A percentile compares a stretch with the other conserved stretches of the same genome.
phyloP scores from a whole-genome alignment of 805 yeast genomes.

The Candida suzukii region DNA sequence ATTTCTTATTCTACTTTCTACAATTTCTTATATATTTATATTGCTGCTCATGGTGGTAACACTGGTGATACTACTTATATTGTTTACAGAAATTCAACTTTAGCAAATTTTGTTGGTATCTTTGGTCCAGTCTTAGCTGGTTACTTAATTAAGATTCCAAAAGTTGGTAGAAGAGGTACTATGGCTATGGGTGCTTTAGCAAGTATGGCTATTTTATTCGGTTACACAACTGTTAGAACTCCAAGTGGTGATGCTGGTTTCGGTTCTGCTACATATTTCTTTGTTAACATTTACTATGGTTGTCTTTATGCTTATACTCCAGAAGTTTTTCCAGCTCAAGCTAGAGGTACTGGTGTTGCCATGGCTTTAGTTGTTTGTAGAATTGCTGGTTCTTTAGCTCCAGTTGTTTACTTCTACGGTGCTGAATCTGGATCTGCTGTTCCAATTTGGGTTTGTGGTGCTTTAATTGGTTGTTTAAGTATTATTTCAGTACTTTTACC shows the following conservation, averaged over 20 bases:
- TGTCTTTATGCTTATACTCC: conserved; percentile 62
- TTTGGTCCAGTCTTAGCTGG: conserved; percentile 52
- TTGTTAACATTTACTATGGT: conserved; percentile 45
- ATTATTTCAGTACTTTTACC: conserved; percentile 39
- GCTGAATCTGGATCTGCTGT: conserved; percentile 41
- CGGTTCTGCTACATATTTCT: conserved; percentile 40
- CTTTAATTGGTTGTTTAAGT: conserved; percentile 41
- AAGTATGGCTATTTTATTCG: conserved; percentile 52
- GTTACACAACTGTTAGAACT: conserved; percentile 55
- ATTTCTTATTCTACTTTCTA: conserved; percentile 51
- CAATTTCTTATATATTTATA: conserved; percentile 46
- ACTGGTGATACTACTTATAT: conserved; percentile 31
- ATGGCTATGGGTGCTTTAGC: conserved; percentile 44
- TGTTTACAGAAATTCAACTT: conserved; percentile 41
- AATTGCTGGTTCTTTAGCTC: conserved; percentile 49
- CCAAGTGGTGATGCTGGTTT: conserved; percentile 47
- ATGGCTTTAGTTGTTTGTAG: conserved; percentile 49
- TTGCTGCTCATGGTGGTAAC: conserved; percentile 43
- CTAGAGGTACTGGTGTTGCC: conserved; percentile 56
- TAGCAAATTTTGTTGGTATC: conserved; percentile 39
- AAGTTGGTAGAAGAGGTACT: conserved; percentile 51
- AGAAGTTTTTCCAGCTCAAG: conserved; percentile 47
- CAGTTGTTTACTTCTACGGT: conserved; percentile 48
- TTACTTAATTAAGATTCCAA: conserved; percentile 22
- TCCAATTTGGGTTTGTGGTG: conserved; percentile 58